Conservation (phyloP, 306 rosid species). For the Cyamopsis tetragonoloba region DNA sequence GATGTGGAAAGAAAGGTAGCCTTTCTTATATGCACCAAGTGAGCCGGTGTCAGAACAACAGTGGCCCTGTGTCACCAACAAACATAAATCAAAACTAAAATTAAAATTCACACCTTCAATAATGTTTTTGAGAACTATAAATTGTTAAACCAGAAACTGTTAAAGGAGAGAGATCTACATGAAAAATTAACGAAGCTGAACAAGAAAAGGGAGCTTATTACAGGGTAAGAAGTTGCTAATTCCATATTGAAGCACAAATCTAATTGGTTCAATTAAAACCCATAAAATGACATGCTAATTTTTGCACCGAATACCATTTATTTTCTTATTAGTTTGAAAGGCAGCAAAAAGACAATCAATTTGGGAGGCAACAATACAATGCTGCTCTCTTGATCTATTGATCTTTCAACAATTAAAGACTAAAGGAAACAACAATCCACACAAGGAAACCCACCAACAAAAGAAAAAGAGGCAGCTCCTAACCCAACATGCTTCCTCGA, state of each 20-base stretch:
- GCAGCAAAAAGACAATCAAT: not conserved
- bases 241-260: not conserved
- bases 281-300: not conserved
- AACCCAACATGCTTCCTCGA: constrained; percentile 1
- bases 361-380: not conserved
- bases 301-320: not conserved
- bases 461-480: not conserved
- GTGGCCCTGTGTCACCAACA: constrained; percentile 15
- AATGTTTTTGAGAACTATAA: not conserved
- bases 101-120: not conserved
- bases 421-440: not conserved
- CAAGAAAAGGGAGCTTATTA: too few relatives aligned
- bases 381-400: not conserved
- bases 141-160: not conserved
- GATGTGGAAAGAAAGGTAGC: constrained; percentile 1
- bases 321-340: not conserved
- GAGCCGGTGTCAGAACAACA: constrained; percentile 12
- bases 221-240: not conserved
- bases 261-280: not conserved
- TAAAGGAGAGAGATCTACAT: not conserved
- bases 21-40: constrained; percentile 20
- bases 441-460: not conserved
- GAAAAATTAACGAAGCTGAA: not conserved
- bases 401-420: not conserved
- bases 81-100: not conserved